A percentile compares a stretch with the other conserved stretches of the same genome.
Conservation (phyloP, 805 yeast genomes). For the Candida sphagnicola region DNA sequence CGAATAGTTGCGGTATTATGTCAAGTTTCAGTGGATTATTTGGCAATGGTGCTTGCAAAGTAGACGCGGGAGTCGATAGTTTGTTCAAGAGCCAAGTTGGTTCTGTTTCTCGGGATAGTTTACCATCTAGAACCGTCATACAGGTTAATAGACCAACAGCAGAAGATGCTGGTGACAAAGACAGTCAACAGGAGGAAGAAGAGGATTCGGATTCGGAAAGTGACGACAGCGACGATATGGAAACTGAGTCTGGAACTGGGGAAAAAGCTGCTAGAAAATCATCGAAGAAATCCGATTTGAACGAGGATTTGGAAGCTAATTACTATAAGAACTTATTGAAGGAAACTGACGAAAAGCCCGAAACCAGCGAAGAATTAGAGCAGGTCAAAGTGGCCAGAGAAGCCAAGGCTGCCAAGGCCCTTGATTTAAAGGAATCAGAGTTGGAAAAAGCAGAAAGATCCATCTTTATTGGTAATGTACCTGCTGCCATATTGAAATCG, state of each 20-base stretch:
- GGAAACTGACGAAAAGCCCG: conserved; percentile 11
- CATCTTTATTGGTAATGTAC: conserved; percentile 83
- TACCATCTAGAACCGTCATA: conserved; percentile 19
- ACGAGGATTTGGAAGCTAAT: conserved; percentile 51
- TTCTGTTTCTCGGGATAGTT: conserved; percentile 41
- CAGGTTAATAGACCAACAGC: conserved; percentile 10
- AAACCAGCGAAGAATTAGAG: conserved; percentile 18
- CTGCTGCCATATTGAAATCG: conserved; percentile 58
- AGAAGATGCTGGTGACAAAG: conserved; percentile 15
- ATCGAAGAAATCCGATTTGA: conserved; percentile 26
- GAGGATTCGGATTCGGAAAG: conserved; percentile 8
- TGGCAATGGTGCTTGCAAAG: conserved; percentile 18
- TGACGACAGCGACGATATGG: conserved; percentile 15
- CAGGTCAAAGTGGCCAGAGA: conserved; percentile 11
- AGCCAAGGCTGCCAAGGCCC: conserved; percentile 38
- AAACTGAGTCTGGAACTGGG: conserved; percentile 7
- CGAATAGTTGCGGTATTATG: conserved; percentile 22
- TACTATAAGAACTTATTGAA: conserved; percentile 49
- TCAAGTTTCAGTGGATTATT: conserved; percentile 33
- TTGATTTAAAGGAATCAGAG: conserved; percentile 67
- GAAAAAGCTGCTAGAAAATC: too few species aligned
- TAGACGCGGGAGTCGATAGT: conserved; percentile 25
- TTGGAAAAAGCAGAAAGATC: conserved; percentile 80
- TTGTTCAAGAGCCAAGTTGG: conserved; percentile 34
- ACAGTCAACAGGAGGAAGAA: conserved; percentile 18